phyloP scores from a whole-genome alignment of 495 filamentous ascomycete species.

The Melanomma pulvis-pyrius region DNA sequence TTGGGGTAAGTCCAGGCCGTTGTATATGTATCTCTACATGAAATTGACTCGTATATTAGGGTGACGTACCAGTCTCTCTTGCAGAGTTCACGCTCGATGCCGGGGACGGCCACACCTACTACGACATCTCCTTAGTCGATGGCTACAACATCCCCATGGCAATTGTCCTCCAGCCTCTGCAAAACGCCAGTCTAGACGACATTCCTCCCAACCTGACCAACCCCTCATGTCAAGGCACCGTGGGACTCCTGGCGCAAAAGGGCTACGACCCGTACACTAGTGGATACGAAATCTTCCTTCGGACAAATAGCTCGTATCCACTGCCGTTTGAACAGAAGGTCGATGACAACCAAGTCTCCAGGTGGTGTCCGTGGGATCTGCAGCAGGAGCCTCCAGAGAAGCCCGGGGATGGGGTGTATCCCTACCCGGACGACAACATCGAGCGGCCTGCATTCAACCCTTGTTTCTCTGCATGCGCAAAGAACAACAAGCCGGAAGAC shows the following conservation, averaged over 20 bases:
- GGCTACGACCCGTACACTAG: constrained; percentile 49
- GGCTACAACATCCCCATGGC: constrained; percentile 79
- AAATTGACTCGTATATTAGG: constrained; percentile 41
- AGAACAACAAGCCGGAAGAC: constrained; percentile 58
- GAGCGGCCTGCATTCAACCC: constrained; percentile 69
- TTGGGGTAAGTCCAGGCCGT: constrained; percentile 54
- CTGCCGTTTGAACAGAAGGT: constrained; percentile 63
- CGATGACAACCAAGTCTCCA: constrained; percentile 53
- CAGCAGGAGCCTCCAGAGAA: constrained; percentile 64
- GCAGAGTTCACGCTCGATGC: constrained; percentile 73
- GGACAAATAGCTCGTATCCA: constrained; percentile 61
- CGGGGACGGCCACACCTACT: constrained; percentile 66
- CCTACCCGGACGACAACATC: constrained; percentile 72
- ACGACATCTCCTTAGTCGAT: constrained; percentile 83
- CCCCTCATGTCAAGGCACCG: constrained; percentile 68
- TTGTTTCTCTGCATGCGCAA: constrained; percentile 70
- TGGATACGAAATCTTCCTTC: constrained; percentile 42
- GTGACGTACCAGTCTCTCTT: constrained; percentile 67
- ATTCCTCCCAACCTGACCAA: constrained; percentile 77
- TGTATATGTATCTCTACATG: constrained; percentile 13
- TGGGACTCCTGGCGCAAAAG: constrained; percentile 54
- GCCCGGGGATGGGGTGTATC: constrained; percentile 69
- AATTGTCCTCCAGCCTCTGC: constrained; percentile 62
- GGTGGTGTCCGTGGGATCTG: constrained; percentile 79
- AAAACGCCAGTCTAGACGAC: constrained; percentile 54